Evolutionary conservation across 192 early-diverging fungal species (phyloP).

Genomic region (Linnemannia elongata): DNA sequence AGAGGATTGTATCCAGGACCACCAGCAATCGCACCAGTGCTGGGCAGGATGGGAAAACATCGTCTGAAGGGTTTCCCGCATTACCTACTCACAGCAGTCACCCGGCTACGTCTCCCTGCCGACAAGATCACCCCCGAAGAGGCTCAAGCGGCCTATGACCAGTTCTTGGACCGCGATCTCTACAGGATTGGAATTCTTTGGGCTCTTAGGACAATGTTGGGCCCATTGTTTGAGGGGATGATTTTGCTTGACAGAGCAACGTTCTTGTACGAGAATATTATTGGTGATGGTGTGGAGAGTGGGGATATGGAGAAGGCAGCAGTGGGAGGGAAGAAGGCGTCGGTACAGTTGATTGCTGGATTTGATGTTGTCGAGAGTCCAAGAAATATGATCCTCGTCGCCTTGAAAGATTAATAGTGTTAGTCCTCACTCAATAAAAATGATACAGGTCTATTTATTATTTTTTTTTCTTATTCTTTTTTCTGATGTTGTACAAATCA

Average conservation of each 20-base stretch:
- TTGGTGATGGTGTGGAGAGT: conserved; percentile 13
- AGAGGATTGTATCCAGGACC: conserved; percentile 59
- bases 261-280: conserved; percentile 69
- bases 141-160: conserved; percentile 58
- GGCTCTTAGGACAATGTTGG: conserved; percentile 84
- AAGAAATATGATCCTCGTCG: conserved; percentile 76
- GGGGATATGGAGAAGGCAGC: neutral
- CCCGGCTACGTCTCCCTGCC: conserved; percentile 60
- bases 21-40: conserved; percentile 61
- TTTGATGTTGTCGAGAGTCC: conserved; percentile 75
- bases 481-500: neutral
- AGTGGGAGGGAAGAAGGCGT: conserved; percentile 37
- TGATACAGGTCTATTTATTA: neutral
- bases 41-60: conserved; percentile 71
- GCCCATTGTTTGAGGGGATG: conserved; percentile 81
- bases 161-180: conserved; percentile 41
- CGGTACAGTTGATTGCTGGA: conserved; percentile 66
- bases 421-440: no score
- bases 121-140: conserved; percentile 58
- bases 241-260: conserved; percentile 84
- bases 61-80: conserved; percentile 65
- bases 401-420: conserved; percentile 52
- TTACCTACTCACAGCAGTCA: conserved; percentile 72
- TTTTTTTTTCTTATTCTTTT: conserved; percentile 6
- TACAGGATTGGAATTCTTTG: conserved; percentile 80